phyloP scores from a whole-genome alignment of 371 early-diverging fungal species.

The Phascolomyces articulosus region DNA sequence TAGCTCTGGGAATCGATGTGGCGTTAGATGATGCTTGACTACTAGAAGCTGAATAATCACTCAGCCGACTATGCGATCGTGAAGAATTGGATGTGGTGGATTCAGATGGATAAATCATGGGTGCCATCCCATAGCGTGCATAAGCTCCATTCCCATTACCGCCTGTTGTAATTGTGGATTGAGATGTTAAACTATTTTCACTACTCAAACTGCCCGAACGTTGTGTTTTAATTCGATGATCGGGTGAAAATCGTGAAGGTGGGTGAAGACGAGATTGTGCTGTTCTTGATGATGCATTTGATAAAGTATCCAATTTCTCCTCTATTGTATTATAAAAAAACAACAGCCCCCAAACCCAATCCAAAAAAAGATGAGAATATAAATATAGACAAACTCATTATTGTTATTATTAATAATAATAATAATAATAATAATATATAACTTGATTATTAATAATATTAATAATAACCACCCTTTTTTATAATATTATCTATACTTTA shows the following conservation, averaged over 20 bases:
- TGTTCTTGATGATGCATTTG: slow-evolving; percentile 6
- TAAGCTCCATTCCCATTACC: slow-evolving; percentile 12
- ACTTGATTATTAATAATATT: background rate
- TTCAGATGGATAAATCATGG: slow-evolving; percentile 35
- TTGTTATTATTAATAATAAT: too few species aligned
- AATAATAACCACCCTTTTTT: background rate
- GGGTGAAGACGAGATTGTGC: slow-evolving; percentile 11
- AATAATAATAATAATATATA: too few species aligned
- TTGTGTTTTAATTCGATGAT: slow-evolving; percentile 5
- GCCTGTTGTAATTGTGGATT: slow-evolving; percentile 38
- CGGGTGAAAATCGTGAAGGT: slow-evolving; percentile 7
- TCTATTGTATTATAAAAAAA: background rate
- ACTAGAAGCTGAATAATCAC: slow-evolving; percentile 43
- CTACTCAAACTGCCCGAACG: slow-evolving; percentile 49
- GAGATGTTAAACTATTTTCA: slow-evolving; percentile 46
- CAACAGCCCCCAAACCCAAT: too few species aligned
- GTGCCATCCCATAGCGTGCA: slow-evolving; percentile 38
- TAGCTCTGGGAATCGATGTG: slow-evolving; percentile 26
- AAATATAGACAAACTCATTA: too few species aligned
- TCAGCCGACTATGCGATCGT: slow-evolving; percentile 40
- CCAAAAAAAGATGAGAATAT: too few species aligned
- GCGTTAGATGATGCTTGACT: slow-evolving; percentile 29
- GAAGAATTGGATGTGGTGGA: slow-evolving; percentile 48
- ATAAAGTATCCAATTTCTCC: background rate
- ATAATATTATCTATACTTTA: background rate